Evolutionary conservation across 305 asterid species (phyloP), one percentile per base, ranked within the genome.

Genomic region (Striga hermonthica): DNA sequence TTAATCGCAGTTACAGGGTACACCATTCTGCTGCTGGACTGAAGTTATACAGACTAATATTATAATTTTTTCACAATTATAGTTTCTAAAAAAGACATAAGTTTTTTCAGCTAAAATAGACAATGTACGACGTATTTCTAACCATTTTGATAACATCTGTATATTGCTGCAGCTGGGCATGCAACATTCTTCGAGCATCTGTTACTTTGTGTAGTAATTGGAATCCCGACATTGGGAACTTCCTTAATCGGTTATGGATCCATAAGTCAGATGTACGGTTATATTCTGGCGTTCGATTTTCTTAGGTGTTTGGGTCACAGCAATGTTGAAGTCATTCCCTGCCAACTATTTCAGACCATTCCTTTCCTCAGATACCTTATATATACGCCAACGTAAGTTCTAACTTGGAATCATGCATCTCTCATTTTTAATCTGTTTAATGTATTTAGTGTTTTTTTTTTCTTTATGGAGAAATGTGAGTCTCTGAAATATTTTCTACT

Each of bases 111-210:
- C 31, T 22, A 22, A 22, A n/a, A n/a, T n/a, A n/a, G n/a, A n/a
- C n/a, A n/a, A 22, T 22, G 31, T 22, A 22, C 31, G 31, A 22
- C 31, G 2, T 22, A 22, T 22, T 0, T 22, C 31, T 22, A 22
- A 22, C 31, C 31, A 22, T 22, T 22, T 22, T 22, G 31, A 22
- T 22, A 22, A 22, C 31, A 22, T 22, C 2, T 22, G 1, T 22
- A 22, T 22, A 22, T 22, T 22, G 31, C 31, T 74, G 79, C 89
- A 92, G 97, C 87, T 75, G 97, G 83, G 50, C 83, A 86, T 75
- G 85, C 86, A 13, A 73, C 97, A 34, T 82, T 90, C 80, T 82
- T 93, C 79, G 97, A 93, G 57, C 98, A 90, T 58, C 37, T 90
- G 15, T 15, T 90, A 52, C 80, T 87, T 9, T 81, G 85, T 69